Evolutionary conservation across 1,284 basidiomycete genomes (phyloP).

Genomic region (Apiotrichum sp.): DNA sequence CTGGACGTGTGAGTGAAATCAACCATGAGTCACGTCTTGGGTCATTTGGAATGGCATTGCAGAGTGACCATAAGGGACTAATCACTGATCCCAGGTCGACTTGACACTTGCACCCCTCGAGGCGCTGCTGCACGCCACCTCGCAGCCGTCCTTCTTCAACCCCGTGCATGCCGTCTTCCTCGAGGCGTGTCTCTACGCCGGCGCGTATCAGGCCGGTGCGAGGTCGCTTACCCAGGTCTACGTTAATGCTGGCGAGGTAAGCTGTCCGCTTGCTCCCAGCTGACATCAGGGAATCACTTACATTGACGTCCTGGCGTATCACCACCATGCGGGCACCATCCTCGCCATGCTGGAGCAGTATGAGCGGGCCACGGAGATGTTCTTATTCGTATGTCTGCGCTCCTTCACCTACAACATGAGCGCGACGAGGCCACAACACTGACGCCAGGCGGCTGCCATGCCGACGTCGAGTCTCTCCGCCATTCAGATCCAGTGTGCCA

Average conservation of each 20-base stretch:
- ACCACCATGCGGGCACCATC: constrained; percentile 40
- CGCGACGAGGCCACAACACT: not conserved
- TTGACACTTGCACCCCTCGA: constrained; percentile 17
- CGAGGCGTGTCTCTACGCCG: constrained; percentile 21
- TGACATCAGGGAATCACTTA: constrained; percentile 19
- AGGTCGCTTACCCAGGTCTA: constrained; percentile 6
- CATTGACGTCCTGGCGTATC: constrained; percentile 38
- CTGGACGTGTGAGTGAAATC: constrained; percentile 19
- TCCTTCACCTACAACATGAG: too few species aligned
- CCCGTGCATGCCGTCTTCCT: constrained; percentile 33
- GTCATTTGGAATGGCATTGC: not conserved
- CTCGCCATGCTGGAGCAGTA: constrained; percentile 23
- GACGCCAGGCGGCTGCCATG: constrained; percentile 27
- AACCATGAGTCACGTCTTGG: not conserved
- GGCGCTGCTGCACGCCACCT: constrained; percentile 12
- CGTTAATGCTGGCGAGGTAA: constrained; percentile 24
- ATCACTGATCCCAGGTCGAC: not conserved
- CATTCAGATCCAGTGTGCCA: constrained; percentile 36
- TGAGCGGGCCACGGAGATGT: constrained; percentile 26
- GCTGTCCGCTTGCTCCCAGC: not conserved
- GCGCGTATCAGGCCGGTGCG: not conserved
- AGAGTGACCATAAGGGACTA: too few species aligned
- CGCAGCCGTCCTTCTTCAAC: constrained; percentile 15
- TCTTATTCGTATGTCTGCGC: constrained; percentile 25
- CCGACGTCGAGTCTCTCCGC: constrained; percentile 33